Conservation (phyloP, 306 rosid genomes). For the Purshia tridentata region DNA sequence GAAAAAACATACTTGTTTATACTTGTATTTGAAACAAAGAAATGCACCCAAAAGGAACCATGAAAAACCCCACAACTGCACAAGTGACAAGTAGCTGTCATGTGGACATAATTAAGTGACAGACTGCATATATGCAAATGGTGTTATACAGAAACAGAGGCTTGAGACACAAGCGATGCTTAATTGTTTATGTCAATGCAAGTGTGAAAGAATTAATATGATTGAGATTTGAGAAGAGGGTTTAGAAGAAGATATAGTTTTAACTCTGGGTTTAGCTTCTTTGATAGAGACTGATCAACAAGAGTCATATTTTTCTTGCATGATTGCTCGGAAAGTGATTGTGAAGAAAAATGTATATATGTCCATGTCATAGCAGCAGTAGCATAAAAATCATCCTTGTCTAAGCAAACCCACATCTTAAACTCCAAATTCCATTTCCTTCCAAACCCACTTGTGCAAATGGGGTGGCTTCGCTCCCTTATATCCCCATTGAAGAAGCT, state of each 20-base stretch:
- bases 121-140: too few relatives aligned
- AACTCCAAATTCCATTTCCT: slow-evolving; percentile 22
- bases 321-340: neutral
- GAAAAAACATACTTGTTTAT: too few relatives aligned
- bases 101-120: too few relatives aligned
- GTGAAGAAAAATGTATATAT: too few relatives aligned
- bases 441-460: slow-evolving; percentile 31
- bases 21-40: too few relatives aligned
- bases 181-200: neutral
- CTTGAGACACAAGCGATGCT: slow-evolving; percentile 25
- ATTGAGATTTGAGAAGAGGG: neutral
- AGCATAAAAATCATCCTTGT: too few relatives aligned
- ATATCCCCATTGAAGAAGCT: slow-evolving; percentile 65
- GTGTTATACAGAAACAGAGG: neutral
- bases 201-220: neutral
- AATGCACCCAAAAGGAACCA: too few relatives aligned
- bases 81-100: too few relatives aligned
- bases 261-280: neutral
- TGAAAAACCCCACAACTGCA: too few relatives aligned
- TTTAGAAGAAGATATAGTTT: neutral
- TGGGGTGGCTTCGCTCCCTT: slow-evolving; percentile 64
- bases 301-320: neutral
- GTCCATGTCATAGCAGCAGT: too few relatives aligned
- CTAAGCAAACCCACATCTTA: neutral
- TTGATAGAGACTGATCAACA: slow-evolving; percentile 1